These are phyloP conservation scores for Kodamaea fungicola DNA, from an alignment of 1,139 yeast species.

Conservation along the genomic window DNA sequence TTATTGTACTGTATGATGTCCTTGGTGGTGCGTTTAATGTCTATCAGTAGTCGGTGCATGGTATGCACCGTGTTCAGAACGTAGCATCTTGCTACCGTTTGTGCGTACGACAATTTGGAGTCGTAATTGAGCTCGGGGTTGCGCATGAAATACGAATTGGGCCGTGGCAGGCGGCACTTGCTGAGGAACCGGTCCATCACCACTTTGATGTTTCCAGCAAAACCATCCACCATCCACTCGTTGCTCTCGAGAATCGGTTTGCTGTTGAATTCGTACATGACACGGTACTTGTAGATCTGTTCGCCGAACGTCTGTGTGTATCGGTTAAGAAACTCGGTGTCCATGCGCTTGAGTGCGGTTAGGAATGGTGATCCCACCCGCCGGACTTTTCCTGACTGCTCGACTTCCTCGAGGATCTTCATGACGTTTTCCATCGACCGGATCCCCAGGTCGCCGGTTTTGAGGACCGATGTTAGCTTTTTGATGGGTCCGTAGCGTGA, in stretches of 20 bases:
- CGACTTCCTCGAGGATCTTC: slow-evolving; percentile 14
- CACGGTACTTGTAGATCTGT: slow-evolving; percentile 11
- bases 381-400: slow-evolving; percentile 3
- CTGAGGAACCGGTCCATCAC: slow-evolving; percentile 7
- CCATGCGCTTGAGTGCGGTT: slow-evolving; percentile 10
- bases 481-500: too few species aligned
- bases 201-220: slow-evolving; percentile 7
- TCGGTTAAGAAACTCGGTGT: slow-evolving; percentile 12
- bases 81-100: slow-evolving; percentile 13
- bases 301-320: slow-evolving; percentile 14
- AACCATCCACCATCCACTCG: slow-evolving; percentile 8
- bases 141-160: slow-evolving; percentile 12
- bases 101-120: slow-evolving; percentile 11
- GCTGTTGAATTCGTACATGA: slow-evolving; percentile 12
- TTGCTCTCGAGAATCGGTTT: slow-evolving; percentile 13
- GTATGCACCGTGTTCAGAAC: slow-evolving; percentile 13
- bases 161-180: slow-evolving; percentile 7
- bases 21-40: slow-evolving; percentile 10
- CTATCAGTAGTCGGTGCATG: slow-evolving; percentile 11
- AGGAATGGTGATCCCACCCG: slow-evolving; percentile 9
- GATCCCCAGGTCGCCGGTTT: slow-evolving; percentile 7
- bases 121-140: slow-evolving; percentile 9
- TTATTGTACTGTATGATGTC: slow-evolving; percentile 6
- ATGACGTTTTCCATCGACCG: slow-evolving; percentile 15
- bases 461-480: not conserved